These are phyloP conservation scores for Antarctomyces pellizariae DNA, from an alignment of 495 filamentous ascomycete species.

Conservation along the genomic window DNA sequence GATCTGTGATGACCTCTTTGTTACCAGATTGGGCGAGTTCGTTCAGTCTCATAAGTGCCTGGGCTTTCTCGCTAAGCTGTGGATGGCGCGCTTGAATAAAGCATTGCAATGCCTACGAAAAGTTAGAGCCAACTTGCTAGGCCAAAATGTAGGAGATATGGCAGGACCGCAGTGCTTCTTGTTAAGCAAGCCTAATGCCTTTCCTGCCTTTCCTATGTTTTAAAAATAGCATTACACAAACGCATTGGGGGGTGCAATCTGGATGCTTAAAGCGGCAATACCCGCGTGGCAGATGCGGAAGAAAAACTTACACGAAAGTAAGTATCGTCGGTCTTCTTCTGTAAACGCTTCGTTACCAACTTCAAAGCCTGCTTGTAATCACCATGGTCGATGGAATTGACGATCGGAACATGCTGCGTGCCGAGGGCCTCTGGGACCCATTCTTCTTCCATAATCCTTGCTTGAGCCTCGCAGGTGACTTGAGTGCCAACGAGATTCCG, in stretches of 20 bases:
- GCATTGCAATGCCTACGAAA: conserved; percentile 9
- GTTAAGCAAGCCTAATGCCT: neutral
- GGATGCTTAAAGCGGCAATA: too few species aligned
- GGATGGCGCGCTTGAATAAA: conserved; percentile 7
- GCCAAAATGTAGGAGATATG: neutral
- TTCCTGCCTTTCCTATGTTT: neutral
- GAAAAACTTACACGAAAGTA: too few species aligned
- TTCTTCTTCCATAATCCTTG: too few species aligned
- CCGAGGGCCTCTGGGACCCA: conserved; percentile 5
- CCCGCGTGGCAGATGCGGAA: too few species aligned
- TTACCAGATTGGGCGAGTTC: conserved; percentile 15
- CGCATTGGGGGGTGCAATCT: neutral
- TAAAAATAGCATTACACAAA: neutral
- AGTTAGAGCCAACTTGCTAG: too few species aligned
- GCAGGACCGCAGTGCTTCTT: neutral
- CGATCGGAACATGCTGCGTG: conserved; percentile 28
- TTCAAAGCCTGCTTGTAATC: conserved; percentile 35
- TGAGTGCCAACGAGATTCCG: too few species aligned
- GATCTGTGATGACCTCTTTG: conserved; percentile 5
- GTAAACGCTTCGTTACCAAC: conserved; percentile 30
- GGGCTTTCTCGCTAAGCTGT: conserved; percentile 19
- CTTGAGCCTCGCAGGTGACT: too few species aligned
- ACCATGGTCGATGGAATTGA: conserved; percentile 31
- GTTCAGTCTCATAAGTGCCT: conserved; percentile 17
- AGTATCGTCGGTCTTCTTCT: conserved; percentile 31